A percentile compares a stretch with the other conserved stretches of the same genome.
Evolutionary conservation across 371 early-diverging fungal genomes (phyloP).

Genomic region (Lichtheimia ramosa): DNA sequence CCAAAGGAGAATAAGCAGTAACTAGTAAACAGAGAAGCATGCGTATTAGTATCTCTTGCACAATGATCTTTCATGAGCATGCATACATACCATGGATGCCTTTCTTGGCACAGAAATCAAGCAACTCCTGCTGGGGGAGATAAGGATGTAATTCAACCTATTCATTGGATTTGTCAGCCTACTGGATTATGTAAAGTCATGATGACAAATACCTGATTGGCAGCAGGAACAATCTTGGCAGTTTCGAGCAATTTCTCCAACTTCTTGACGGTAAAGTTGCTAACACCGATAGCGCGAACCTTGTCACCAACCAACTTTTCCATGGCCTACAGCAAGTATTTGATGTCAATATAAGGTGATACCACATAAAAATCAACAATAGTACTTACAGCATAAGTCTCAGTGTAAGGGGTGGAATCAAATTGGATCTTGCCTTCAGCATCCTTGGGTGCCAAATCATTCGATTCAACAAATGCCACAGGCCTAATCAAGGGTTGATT

Average conservation of each 20-base stretch:
- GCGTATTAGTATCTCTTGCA: neutral
- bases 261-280: slow-evolving; percentile 57
- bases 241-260: slow-evolving; percentile 46
- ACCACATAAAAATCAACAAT: neutral
- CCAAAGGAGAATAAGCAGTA: slow-evolving; percentile 76
- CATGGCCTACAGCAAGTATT: slow-evolving; percentile 35
- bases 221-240: slow-evolving; percentile 61
- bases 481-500: slow-evolving; percentile 20
- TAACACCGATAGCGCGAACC: slow-evolving; percentile 65
- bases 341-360: neutral
- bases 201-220: slow-evolving; percentile 53
- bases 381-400: slow-evolving; percentile 48
- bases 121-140: slow-evolving; percentile 70
- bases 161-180: neutral
- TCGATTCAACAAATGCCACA: slow-evolving; percentile 27
- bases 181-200: neutral
- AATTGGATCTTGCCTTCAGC: slow-evolving; percentile 25
- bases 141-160: slow-evolving; percentile 89
- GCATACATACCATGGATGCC: slow-evolving; percentile 24
- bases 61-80: neutral
- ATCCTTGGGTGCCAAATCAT: slow-evolving; percentile 25
- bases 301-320: slow-evolving; percentile 59
- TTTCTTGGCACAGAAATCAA: slow-evolving; percentile 56
- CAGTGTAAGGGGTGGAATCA: slow-evolving; percentile 28
- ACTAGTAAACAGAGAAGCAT: slow-evolving; percentile 6